Conservation (phyloP, 805 yeast genomes). For the Candida maesae region DNA sequence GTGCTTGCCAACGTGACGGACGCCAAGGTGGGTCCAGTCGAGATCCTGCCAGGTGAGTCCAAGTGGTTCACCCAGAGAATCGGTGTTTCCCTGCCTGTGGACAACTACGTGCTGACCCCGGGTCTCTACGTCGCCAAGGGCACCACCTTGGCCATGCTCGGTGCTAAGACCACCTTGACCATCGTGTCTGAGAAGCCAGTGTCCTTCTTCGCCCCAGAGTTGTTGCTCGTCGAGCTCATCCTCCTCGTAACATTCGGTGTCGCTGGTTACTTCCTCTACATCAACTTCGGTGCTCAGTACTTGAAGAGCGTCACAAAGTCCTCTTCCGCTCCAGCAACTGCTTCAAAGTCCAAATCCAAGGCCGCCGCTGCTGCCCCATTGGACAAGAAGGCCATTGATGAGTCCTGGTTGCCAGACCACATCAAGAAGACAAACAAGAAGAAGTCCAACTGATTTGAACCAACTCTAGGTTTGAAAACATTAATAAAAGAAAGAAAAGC, state of each 20-base stretch:
- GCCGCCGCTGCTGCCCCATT: constrained; percentile 21
- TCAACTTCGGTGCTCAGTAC: constrained; percentile 43
- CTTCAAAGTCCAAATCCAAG: constrained; percentile 8
- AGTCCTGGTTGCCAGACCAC: constrained; percentile 61
- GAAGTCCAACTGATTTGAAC: constrained; percentile 10
- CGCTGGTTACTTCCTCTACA: constrained; percentile 45
- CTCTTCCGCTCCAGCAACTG: constrained; percentile 19
- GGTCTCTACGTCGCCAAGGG: constrained; percentile 49
- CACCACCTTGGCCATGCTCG: constrained; percentile 48
- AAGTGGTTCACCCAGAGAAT: constrained; percentile 54
- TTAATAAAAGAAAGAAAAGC: no score
- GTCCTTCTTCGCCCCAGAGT: constrained; percentile 69
- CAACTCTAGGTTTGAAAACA: no score
- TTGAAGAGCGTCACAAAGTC: constrained; percentile 31
- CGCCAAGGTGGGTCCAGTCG: constrained; percentile 57
- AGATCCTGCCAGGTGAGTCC: constrained; percentile 46
- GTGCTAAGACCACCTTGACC: constrained; percentile 55
- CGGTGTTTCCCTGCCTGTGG: constrained; percentile 54
- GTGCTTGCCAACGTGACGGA: constrained; percentile 59
- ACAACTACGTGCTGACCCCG: constrained; percentile 57
- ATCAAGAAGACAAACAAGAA: constrained; percentile 33
- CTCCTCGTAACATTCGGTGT: constrained; percentile 46
- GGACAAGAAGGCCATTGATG: constrained; percentile 36
- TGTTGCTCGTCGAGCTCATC: constrained; percentile 57
- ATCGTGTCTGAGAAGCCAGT: constrained; percentile 60